Conservation (phyloP, 371 early-diverging fungal genomes). For the Mortierella sp. region DNA sequence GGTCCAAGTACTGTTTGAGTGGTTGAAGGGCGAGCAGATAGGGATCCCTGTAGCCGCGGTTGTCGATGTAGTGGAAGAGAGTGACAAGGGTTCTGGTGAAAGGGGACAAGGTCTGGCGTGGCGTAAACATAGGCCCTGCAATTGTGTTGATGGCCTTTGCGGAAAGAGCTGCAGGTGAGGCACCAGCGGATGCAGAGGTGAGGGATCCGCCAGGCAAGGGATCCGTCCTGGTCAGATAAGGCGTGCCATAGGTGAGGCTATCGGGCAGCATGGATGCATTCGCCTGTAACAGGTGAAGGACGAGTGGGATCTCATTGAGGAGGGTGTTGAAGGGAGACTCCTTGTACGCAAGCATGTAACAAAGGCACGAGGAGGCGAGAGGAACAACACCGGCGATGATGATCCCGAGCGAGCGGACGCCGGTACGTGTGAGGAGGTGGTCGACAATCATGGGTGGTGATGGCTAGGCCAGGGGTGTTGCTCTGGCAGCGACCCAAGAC, state of each 20-base stretch:
- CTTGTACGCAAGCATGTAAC: conserved; percentile 60
- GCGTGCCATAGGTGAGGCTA: not conserved
- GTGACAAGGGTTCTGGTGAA: conserved; percentile 1
- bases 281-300: conserved; percentile 33
- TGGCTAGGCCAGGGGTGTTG: too few relatives aligned
- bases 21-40: conserved; percentile 7
- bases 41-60: conserved; percentile 12
- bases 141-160: not conserved
- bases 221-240: not conserved
- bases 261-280: conserved; percentile 15
- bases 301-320: conserved; percentile 19
- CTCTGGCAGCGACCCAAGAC: too few relatives aligned
- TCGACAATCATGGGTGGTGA: conserved; percentile 43
- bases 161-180: not conserved
- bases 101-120: not conserved
- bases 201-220: not conserved
- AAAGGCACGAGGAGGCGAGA: conserved; percentile 58
- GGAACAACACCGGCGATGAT: conserved; percentile 61
- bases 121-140: not conserved
- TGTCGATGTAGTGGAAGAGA: conserved; percentile 16
- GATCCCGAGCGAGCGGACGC: conserved; percentile 45
- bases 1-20: conserved; percentile 12
- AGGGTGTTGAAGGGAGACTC: conserved; percentile 52
- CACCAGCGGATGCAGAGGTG: not conserved
- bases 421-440: conserved; percentile 34